These are phyloP conservation scores for Kwoniella botswanensis DNA, from an alignment of 768 basidiomycete species.

Conservation along the genomic window DNA sequence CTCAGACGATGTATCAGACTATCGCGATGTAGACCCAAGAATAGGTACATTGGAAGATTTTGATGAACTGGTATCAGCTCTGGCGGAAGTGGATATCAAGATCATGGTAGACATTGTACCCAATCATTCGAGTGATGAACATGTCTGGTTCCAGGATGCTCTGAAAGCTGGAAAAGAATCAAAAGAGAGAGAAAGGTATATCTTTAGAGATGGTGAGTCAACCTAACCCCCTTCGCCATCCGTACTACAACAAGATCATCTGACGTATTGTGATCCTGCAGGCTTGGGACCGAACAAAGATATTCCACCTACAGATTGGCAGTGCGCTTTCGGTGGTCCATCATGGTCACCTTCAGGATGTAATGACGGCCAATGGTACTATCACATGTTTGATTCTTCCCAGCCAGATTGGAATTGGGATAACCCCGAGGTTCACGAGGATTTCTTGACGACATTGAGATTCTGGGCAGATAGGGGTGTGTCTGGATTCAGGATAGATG, in stretches of 20 bases:
- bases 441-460: slow-evolving; percentile 45
- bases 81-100: slow-evolving; percentile 41
- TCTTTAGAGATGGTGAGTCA: slow-evolving; percentile 48
- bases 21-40: slow-evolving; percentile 46
- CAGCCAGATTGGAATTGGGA: slow-evolving; percentile 54
- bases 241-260: background rate
- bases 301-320: slow-evolving; percentile 48
- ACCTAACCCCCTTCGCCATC: background rate
- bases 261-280: background rate
- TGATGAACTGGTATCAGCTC: slow-evolving; percentile 42
- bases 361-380: slow-evolving; percentile 47
- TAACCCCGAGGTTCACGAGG: slow-evolving; percentile 39
- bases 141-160: slow-evolving; percentile 52
- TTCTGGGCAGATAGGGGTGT: slow-evolving; percentile 53
- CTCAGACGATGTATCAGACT: slow-evolving; percentile 53
- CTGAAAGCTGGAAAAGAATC: slow-evolving; percentile 40
- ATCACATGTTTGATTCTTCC: slow-evolving; percentile 45
- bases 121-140: slow-evolving; percentile 50
- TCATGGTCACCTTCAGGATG: slow-evolving; percentile 43
- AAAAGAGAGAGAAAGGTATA: slow-evolving; percentile 37
- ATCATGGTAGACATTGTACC: slow-evolving; percentile 52
- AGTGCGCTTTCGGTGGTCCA: slow-evolving; percentile 43
- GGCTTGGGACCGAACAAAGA: slow-evolving; percentile 40
- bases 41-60: slow-evolving; percentile 51
- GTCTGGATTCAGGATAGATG: slow-evolving; percentile 47